Conservation (phyloP, 2,329 filamentous ascomycete genomes). For the Cryphonectria parasitica region DNA sequence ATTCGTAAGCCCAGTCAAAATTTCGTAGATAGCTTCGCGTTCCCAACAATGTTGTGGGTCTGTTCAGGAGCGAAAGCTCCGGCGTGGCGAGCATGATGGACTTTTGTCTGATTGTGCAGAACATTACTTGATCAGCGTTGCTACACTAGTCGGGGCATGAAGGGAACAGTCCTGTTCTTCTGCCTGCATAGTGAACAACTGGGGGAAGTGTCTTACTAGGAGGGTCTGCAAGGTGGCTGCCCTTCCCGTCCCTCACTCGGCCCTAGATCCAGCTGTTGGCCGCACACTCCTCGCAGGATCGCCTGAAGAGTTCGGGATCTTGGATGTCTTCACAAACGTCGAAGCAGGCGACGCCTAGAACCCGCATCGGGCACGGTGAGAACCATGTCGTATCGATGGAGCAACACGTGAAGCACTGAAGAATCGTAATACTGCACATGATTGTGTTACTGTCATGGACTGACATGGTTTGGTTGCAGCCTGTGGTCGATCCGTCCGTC, state of each 20-base stretch:
- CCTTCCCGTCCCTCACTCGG: not conserved
- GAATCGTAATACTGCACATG: not conserved
- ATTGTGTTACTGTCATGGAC: not conserved
- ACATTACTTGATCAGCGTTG: not conserved
- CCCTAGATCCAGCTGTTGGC: not conserved
- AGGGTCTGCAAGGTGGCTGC: not conserved
- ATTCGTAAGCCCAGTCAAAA: not conserved
- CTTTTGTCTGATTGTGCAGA: not conserved
- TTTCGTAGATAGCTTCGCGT: slow-evolving; percentile 1
- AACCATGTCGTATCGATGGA: not conserved
- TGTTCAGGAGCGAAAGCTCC: slow-evolving; percentile 4
- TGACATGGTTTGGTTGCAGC: not conserved
- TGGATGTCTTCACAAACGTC: not conserved
- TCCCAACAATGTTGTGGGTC: not conserved
- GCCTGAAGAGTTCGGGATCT: not conserved
- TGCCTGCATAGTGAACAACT: not conserved
- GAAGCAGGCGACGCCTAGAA: not conserved
- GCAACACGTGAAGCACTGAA: not conserved
- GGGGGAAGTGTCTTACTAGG: not conserved
- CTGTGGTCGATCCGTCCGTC: not conserved
- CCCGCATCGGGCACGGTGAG: not conserved
- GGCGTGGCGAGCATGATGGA: not conserved
- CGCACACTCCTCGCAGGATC: slow-evolving; percentile 2
- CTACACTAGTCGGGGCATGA: not conserved
- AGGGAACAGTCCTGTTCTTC: not conserved